A percentile compares a stretch with the other conserved stretches of the same genome.
These are phyloP conservation scores for Amanita thiersii DNA, from an alignment of 768 basidiomycete species.

Conservation along the genomic window DNA sequence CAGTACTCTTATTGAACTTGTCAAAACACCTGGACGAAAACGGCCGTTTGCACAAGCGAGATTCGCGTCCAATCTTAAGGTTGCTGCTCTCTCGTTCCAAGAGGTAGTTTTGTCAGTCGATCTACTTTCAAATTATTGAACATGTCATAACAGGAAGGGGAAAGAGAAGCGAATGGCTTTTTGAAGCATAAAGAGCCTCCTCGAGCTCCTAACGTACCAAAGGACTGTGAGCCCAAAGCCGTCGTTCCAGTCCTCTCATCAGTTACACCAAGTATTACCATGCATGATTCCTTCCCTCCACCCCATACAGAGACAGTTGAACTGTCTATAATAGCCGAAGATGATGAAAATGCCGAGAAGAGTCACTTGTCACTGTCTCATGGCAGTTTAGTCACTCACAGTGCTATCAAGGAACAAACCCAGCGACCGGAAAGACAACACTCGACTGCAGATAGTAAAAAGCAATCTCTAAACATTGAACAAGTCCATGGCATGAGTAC, in stretches of 20 bases:
- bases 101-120: slow-evolving; percentile 39
- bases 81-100: slow-evolving; percentile 28
- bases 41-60: slow-evolving; percentile 46
- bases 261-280: not conserved
- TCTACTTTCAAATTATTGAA: too few relatives aligned
- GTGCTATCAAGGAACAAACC: not conserved
- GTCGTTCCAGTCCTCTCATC: not conserved
- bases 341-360: slow-evolving; percentile 50
- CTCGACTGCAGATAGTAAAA: too few relatives aligned
- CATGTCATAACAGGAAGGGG: slow-evolving; percentile 26
- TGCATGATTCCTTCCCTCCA: slow-evolving; percentile 7
- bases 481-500: too few relatives aligned
- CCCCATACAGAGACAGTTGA: slow-evolving; percentile 27
- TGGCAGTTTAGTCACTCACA: not conserved
- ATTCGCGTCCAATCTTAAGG: slow-evolving; percentile 37
- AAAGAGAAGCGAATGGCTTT: slow-evolving; percentile 5
- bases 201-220: too few relatives aligned
- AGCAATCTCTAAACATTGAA: too few relatives aligned
- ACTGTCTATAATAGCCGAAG: slow-evolving; percentile 66
- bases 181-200: too few relatives aligned
- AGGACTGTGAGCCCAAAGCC: too few relatives aligned
- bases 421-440: not conserved
- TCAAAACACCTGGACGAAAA: slow-evolving; percentile 79
- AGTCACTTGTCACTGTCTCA: slow-evolving; percentile 19
- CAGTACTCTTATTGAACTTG: slow-evolving; percentile 69